Evolutionary conservation across 306 rosid genomes (phyloP).

Genomic region (Cucumis melo): DNA sequence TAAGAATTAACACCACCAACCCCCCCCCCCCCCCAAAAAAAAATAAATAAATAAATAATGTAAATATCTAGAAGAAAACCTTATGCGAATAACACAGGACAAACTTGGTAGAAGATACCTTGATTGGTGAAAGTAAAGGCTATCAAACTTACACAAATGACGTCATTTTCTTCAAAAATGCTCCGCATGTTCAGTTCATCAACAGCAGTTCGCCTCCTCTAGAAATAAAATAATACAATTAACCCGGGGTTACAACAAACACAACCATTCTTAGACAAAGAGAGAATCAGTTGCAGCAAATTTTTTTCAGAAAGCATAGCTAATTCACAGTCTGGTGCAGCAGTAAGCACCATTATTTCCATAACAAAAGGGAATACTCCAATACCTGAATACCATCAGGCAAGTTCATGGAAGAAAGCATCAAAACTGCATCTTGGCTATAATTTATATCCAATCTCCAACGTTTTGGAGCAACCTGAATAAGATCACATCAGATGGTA

Average conservation of each 20-base stretch:
- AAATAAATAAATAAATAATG: background rate
- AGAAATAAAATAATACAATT: slow-evolving; percentile 3
- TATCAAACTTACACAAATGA: slow-evolving; percentile 55
- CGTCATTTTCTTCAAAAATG: slow-evolving; percentile 77
- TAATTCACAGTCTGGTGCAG: background rate
- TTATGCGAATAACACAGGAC: background rate
- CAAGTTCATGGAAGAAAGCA: slow-evolving; percentile 94
- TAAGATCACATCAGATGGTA: background rate
- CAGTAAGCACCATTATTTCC: background rate
- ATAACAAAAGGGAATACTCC: background rate
- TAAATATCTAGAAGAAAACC: background rate
- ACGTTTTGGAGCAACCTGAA: slow-evolving; percentile 77
- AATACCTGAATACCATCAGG: slow-evolving; percentile 94
- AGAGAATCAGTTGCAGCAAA: background rate
- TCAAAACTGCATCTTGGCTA: slow-evolving; percentile 69
- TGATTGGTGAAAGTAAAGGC: background rate
- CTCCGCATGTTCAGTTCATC: slow-evolving; percentile 94
- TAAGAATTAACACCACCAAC: too few relatives aligned
- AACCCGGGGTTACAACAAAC: background rate
- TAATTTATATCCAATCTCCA: slow-evolving; percentile 82
- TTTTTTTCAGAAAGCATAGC: background rate
- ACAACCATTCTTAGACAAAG: background rate
- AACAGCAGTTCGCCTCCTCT: slow-evolving; percentile 82
- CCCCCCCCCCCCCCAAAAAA: too few relatives aligned
- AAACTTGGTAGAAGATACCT: too few relatives aligned